Conservation (phyloP, 2,329 filamentous ascomycete species). For the Botryosphaeria dothidea region DNA sequence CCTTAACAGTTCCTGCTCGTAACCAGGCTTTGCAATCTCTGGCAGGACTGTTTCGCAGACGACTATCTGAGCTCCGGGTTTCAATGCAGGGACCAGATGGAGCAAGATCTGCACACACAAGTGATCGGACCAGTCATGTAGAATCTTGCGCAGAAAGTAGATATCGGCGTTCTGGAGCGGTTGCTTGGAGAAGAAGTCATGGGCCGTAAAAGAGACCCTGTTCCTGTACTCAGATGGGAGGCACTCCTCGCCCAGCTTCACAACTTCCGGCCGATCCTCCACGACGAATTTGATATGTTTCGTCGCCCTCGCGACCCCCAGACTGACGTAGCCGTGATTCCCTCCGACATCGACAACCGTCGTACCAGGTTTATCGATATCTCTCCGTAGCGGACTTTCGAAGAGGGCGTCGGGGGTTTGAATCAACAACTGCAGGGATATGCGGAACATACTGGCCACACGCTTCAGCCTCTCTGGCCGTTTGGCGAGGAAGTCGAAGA, state of each 20-base stretch:
- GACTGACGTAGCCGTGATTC: background rate
- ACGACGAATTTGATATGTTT: background rate
- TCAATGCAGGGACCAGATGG: constrained; percentile 25
- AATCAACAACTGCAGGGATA: background rate
- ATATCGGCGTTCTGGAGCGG: constrained; percentile 35
- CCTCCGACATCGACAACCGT: background rate
- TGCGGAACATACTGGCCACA: background rate
- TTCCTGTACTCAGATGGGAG: background rate
- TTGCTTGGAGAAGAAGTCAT: constrained; percentile 32
- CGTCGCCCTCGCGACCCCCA: background rate
- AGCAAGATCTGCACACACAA: constrained; percentile 33
- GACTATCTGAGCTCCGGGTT: background rate
- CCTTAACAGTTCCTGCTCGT: no score
- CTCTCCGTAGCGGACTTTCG: background rate
- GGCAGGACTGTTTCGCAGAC: background rate
- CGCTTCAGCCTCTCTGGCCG: background rate
- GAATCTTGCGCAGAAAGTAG: constrained; percentile 41
- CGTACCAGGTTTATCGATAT: background rate
- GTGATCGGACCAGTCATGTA: constrained; percentile 40
- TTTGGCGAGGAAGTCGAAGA: background rate
- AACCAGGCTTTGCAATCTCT: background rate
- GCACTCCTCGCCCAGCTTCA: background rate
- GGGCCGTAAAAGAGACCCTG: background rate
- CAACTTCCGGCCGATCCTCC: background rate
- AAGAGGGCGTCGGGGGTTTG: background rate